These are phyloP conservation scores for Cephaloascus fragrans DNA, from an alignment of 805 yeast genomes.

Conservation along the genomic window DNA sequence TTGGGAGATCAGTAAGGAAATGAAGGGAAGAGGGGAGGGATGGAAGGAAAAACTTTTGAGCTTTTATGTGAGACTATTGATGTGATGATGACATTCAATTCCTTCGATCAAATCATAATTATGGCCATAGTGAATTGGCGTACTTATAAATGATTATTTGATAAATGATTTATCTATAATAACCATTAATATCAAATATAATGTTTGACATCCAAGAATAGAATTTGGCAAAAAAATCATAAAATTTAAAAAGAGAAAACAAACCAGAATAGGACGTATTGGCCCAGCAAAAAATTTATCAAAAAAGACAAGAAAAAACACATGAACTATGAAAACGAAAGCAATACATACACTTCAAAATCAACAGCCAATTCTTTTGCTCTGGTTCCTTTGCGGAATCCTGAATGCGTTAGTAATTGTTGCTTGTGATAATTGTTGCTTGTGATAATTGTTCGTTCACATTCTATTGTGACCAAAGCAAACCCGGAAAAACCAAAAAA, in stretches of 20 bases:
- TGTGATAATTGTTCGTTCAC: too few species aligned
- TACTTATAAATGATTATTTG: neutral
- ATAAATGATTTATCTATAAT: neutral
- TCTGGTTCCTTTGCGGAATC: slow-evolving; percentile 38
- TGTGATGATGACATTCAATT: neutral
- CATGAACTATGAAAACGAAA: slow-evolving; percentile 1
- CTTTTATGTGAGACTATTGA: neutral
- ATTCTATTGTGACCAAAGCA: neutral
- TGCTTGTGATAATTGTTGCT: too few species aligned
- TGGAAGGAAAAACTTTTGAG: neutral
- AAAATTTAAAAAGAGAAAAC: slow-evolving; percentile 1
- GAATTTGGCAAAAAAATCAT: neutral
- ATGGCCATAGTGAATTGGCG: neutral
- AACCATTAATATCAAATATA: neutral
- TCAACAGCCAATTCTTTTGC: slow-evolving; percentile 52
- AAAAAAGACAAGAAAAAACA: slow-evolving; percentile 2
- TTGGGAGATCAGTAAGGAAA: neutral
- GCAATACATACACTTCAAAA: slow-evolving; percentile 46
- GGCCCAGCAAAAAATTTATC: slow-evolving; percentile 2
- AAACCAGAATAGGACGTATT: neutral
- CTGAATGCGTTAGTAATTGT: slow-evolving; percentile 11
- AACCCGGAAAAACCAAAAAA: slow-evolving; percentile 2
- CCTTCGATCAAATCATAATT: neutral
- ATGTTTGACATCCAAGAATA: neutral
- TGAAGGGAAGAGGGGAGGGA: too few species aligned